phyloP scores from a whole-genome alignment of 768 basidiomycete species.

The Pleurotus salmoneostramineus region DNA sequence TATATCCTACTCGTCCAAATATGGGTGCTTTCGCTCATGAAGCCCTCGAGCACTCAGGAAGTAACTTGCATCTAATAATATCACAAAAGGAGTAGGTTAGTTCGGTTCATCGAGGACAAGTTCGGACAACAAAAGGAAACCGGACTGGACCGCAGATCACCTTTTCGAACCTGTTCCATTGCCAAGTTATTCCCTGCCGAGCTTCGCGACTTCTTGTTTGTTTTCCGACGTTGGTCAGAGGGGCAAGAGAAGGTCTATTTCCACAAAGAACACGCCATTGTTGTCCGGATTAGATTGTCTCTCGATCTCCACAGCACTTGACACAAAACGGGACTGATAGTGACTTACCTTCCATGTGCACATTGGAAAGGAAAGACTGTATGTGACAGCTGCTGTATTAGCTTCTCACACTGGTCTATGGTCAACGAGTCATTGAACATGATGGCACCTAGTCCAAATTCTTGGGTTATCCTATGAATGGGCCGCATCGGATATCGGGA shows the following conservation, averaged over 20 bases:
- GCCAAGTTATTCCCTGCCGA: conserved; percentile 2
- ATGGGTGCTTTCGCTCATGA: not conserved
- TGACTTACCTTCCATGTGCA: conserved; percentile 81
- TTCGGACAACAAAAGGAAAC: conserved; percentile 1
- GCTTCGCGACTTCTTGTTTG: conserved; percentile 3
- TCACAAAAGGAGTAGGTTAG: not conserved
- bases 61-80: conserved; percentile 8
- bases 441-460: conserved; percentile 69
- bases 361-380: conserved; percentile 92
- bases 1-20: not conserved
- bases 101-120: not conserved
- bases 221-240: conserved; percentile 17
- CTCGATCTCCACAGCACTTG: not conserved
- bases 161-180: conserved; percentile 6
- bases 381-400: conserved; percentile 63
- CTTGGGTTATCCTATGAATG: conserved; percentile 6
- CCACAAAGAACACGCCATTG: not conserved
- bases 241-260: conserved; percentile 51
- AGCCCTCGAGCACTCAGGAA: not conserved
- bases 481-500: conserved; percentile 6
- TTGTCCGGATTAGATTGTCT: not conserved
- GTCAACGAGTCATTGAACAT: conserved; percentile 92
- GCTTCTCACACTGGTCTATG: conserved; percentile 59
- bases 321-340: not conserved
- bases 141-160: conserved; percentile 6